Evolutionary conservation across 2,329 filamentous ascomycete species (phyloP), one percentile per base, ranked within the genome.

Genomic region (Cordyceps tenuipes): DNA sequence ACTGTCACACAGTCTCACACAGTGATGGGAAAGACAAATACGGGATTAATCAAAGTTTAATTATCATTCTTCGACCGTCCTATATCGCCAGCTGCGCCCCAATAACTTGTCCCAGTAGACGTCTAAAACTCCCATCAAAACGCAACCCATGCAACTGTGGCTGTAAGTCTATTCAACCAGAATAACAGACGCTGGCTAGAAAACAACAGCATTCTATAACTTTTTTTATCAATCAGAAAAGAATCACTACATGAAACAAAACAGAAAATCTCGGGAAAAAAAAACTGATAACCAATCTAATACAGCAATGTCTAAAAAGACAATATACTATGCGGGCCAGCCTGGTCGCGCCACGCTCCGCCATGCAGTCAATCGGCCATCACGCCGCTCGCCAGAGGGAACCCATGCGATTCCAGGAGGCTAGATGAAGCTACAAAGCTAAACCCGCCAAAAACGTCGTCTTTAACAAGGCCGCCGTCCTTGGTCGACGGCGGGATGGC

Each of bases 381-480:
- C 46, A 47, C 26, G 21, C 59, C 59, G 17, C 26, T 36, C 13
- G 52, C 52, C 44, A 68, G 58, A 43, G 66, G 65, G 64, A 80
- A 80, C 15, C 73, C 75, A 48, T 75, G 70, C 64, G 75, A 75
- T 67, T 84, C 81, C 43, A 84, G 69, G 62, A 85, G 67, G 68
- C 82, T 85, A 66, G 76, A 80, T 49, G 82, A 80, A 12, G 82
- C 82, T 60, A 84, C 82, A 66, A 82, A 87, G 69, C 82, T 86
- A 71, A 87, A 87, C 12, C 83, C 84, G 29, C 83, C 82, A 71
- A 87, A 86, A 7, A 77, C 77, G 59, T 84, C 81, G 57, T 85
- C 82, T 41, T 79, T 79, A 10, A 10, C 82, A 71, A 86, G 86
- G 8, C 77, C 77, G 58, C 84, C 81, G 57, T 85, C 82, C 41